These are phyloP conservation scores for Colletotrichum cordylinicola DNA, from an alignment of 2,329 filamentous ascomycete genomes.

Conservation along the genomic window DNA sequence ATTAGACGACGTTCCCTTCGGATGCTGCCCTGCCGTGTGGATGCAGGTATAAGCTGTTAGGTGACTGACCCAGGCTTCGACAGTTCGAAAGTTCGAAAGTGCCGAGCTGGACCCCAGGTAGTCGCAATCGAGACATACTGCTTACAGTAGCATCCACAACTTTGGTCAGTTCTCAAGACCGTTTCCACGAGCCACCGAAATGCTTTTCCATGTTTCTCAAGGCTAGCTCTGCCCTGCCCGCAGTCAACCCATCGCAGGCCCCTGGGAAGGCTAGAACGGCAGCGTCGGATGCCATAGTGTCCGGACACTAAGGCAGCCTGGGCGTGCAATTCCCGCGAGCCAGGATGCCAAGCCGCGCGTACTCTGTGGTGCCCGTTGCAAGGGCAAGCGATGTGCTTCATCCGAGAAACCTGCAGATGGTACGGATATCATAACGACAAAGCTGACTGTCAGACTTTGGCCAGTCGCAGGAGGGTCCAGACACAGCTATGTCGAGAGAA, in stretches of 20 bases:
- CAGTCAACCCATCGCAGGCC: neutral
- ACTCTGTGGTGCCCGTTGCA: neutral
- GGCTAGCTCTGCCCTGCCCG: neutral
- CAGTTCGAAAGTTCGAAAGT: neutral
- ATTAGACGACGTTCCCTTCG: neutral
- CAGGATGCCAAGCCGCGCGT: conserved; percentile 10
- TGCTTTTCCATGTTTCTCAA: neutral
- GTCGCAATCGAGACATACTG: neutral
- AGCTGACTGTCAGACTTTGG: neutral
- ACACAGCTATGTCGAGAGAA: neutral
- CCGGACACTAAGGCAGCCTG: neutral
- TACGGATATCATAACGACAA: neutral
- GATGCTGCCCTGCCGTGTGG: neutral
- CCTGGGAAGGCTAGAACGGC: neutral
- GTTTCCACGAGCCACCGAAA: neutral
- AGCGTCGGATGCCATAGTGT: neutral
- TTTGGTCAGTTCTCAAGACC: neutral
- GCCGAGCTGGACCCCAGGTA: neutral
- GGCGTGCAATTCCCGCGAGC: neutral
- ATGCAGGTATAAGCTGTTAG: neutral
- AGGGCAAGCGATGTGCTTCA: neutral
- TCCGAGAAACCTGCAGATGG: neutral
- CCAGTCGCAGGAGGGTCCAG: neutral
- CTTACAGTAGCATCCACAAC: neutral
- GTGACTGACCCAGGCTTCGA: neutral